These are phyloP conservation scores for Teratosphaeriaceae sp. DNA, from an alignment of 2,329 filamentous ascomycete genomes.

Conservation along the genomic window DNA sequence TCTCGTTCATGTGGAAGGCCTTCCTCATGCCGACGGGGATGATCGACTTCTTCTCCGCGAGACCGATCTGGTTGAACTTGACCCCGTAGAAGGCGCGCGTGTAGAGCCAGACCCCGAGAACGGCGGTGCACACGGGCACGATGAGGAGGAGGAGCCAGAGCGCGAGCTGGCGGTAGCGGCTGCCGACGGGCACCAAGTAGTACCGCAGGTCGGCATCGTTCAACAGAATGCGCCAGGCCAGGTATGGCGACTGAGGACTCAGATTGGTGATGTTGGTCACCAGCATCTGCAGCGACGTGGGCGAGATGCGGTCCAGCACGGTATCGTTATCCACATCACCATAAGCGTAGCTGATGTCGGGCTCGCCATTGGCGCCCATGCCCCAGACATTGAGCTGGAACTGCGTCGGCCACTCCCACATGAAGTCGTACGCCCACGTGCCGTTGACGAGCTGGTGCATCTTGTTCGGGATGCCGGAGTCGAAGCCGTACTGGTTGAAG, in stretches of 20 bases:
- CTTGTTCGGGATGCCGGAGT: conserved; percentile 50
- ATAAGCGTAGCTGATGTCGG: conserved; percentile 53
- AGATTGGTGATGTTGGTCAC: conserved; percentile 53
- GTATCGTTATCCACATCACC: conserved; percentile 57
- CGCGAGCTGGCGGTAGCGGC: conserved; percentile 46
- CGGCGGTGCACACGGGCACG: conserved; percentile 47
- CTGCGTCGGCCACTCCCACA: conserved; percentile 57
- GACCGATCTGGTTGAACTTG: conserved; percentile 55
- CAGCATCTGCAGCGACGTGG: conserved; percentile 49
- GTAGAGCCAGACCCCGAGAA: conserved; percentile 49
- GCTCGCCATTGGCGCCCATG: conserved; percentile 56
- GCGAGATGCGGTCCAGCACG: conserved; percentile 56
- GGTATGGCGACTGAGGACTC: conserved; percentile 46
- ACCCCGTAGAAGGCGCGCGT: conserved; percentile 57
- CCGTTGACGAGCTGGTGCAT: conserved; percentile 45
- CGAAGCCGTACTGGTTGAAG: conserved; percentile 59
- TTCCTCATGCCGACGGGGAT: conserved; percentile 19
- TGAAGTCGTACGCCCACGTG: conserved; percentile 54
- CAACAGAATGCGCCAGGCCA: conserved; percentile 50
- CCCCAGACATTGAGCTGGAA: conserved; percentile 62
- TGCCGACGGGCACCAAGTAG: conserved; percentile 48
- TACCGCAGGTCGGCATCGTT: conserved; percentile 51
- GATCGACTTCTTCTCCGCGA: conserved; percentile 43
- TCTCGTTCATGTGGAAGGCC: conserved; percentile 20
- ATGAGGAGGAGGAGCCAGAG: conserved; percentile 50